Base-by-base conservation (phyloP, 106 monocot genomes). In the Narthecium ossifragum region DNA sequence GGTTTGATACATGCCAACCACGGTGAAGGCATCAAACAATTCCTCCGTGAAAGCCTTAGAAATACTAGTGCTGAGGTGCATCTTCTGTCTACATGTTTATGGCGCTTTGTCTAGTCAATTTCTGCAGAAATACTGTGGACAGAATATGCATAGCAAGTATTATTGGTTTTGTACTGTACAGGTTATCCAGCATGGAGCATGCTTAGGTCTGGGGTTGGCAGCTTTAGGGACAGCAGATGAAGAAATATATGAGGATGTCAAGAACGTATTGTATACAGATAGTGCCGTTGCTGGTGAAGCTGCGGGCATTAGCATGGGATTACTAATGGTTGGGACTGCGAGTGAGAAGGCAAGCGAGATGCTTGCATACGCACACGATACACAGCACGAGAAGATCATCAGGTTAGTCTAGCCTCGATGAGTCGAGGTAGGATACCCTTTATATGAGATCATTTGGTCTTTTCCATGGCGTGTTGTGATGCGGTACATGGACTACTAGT, bases 351-450 rank as follows among this genome's bases (percentile, higher is more conserved):
- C 98, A 15, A 69, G 80, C 18, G 98, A 99, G 67, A 99, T 99
- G 98, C 84, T 99, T 77, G 78, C 91, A 38, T 99, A 99, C 70
- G 91, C 98, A 49, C 98, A 99, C 77, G 98, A 99, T 70, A 99
- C 98, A 36, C 98, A 99, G 39, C 98, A 99, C 65, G 98, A 99
- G 63, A 99, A 99, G 55, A 99, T 99, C 28, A 99, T 99, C 32
- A 81, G 96, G 96, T 98, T 51, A 54, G 59, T 31, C 31, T 31
- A 10, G 0, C 9, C 34, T 58, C 7, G 25, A 17, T 6, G 26
- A 8, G 23, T 36, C 10, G 10, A 36, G 10, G 7, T 6, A 10
- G 10, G 10, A 36, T 36, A 5, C 10, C 10, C 36, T 36, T 6
- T 36, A 36, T 36, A 36, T 36, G 36, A 6, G 10, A 36, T 36